Evolutionary conservation across 2,329 filamentous ascomycete species (phyloP).

Genomic region (Venturia aucupariae): DNA sequence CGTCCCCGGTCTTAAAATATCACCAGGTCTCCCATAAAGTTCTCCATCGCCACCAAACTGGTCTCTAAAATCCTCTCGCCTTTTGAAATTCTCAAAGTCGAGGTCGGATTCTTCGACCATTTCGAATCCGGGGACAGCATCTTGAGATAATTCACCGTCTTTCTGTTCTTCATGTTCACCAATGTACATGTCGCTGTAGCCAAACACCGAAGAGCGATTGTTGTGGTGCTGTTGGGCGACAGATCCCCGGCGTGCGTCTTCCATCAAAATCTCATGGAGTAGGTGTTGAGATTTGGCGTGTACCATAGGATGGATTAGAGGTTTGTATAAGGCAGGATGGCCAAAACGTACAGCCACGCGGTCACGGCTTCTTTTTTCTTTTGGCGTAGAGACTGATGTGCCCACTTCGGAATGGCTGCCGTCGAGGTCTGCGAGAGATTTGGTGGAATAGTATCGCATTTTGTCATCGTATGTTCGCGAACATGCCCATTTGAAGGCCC

Average conservation of each 20-base stretch:
- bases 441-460: slow-evolving; percentile 5
- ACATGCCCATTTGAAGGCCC: slow-evolving; percentile 84
- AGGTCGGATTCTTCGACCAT: slow-evolving; percentile 10
- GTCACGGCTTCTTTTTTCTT: background rate
- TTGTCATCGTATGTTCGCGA: slow-evolving; percentile 11
- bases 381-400: background rate
- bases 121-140: slow-evolving; percentile 7
- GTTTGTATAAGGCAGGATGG: slow-evolving; percentile 16
- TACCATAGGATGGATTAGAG: slow-evolving; percentile 22
- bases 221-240: background rate
- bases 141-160: background rate
- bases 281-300: slow-evolving; percentile 12
- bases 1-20: background rate
- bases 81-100: slow-evolving; percentile 15
- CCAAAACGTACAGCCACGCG: slow-evolving; percentile 14
- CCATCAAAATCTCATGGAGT: slow-evolving; percentile 9
- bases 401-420: background rate
- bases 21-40: slow-evolving; percentile 13
- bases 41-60: slow-evolving; percentile 15
- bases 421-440: slow-evolving; percentile 17
- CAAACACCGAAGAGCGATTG: background rate
- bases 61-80: slow-evolving; percentile 12
- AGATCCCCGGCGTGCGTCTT: background rate
- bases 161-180: slow-evolving; percentile 2
- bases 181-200: slow-evolving; percentile 8